Evolutionary conservation across 139 green algal species (phyloP).

Genomic region (Tetraselmis chui): DNA sequence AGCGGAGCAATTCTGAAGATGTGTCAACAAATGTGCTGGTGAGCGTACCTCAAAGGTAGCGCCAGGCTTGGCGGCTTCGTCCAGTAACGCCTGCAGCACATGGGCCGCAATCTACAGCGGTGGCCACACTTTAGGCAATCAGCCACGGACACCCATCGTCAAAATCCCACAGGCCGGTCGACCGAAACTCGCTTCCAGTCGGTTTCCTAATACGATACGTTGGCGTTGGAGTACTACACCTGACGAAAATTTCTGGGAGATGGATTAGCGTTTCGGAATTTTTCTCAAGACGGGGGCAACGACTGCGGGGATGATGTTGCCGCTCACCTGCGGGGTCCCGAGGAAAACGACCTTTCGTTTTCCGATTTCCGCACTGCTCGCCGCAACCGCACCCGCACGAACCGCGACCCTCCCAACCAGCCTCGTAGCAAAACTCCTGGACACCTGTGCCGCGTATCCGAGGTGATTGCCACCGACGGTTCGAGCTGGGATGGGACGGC

Average conservation of each 20-base stretch:
- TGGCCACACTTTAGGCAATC: background rate
- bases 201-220: background rate
- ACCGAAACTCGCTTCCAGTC: background rate
- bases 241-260: background rate
- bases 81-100: constrained; percentile 58
- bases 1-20: background rate
- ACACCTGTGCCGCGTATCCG: too few relatives aligned
- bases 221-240: too few relatives aligned
- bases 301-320: too few relatives aligned
- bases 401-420: too few relatives aligned
- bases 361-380: too few relatives aligned
- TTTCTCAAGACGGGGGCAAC: background rate
- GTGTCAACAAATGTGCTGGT: background rate
- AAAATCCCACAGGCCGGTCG: background rate
- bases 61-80: constrained; percentile 31
- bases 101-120: constrained; percentile 57
- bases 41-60: constrained; percentile 45
- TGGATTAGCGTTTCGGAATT: background rate
- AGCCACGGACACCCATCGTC: background rate
- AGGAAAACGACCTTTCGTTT: constrained; percentile 67
- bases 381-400: too few relatives aligned
- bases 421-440: too few relatives aligned
- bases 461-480: too few relatives aligned
- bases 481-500: too few relatives aligned
- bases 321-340: constrained; percentile 78